phyloP scores from a whole-genome alignment of 331 rosid genomes.

The Telfairia occidentalis region DNA sequence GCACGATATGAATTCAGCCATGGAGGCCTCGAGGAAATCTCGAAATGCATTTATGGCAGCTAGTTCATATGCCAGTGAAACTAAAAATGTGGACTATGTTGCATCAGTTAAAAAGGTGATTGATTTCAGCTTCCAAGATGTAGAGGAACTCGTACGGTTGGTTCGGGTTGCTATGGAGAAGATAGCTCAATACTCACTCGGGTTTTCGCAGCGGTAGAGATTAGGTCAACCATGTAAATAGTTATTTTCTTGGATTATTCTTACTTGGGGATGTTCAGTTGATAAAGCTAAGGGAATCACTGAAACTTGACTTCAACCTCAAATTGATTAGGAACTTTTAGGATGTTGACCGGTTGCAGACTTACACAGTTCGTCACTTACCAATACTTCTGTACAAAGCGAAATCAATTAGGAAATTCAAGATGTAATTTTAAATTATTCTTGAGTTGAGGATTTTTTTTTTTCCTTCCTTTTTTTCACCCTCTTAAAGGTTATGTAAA shows the following conservation, averaged over 20 bases:
- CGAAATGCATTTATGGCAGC: constrained; percentile 42
- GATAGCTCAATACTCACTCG: constrained; percentile 36
- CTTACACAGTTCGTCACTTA: constrained; percentile 24
- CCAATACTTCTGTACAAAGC: constrained; percentile 75
- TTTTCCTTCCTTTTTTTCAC: neutral
- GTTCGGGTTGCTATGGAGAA: constrained; percentile 49
- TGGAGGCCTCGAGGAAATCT: constrained; percentile 71
- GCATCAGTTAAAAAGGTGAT: constrained; percentile 47
- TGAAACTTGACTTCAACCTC: constrained; percentile 3
- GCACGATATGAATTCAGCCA: constrained; percentile 49
- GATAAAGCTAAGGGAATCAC: neutral
- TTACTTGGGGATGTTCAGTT: constrained; percentile 5
- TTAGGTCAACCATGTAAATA: constrained; percentile 46
- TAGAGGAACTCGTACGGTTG: constrained; percentile 47
- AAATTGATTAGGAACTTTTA: neutral
- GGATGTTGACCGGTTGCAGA: neutral
- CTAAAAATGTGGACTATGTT: constrained; percentile 36
- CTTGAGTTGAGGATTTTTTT: neutral
- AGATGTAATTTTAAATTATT: neutral
- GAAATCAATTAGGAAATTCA: constrained; percentile 49
- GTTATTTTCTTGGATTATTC: constrained; percentile 18
- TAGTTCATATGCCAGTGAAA: constrained; percentile 28
- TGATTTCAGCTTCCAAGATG: constrained; percentile 77
- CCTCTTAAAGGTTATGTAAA: constrained; percentile 1
- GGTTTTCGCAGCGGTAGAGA: constrained; percentile 47